Evolutionary conservation across 345 rosid genomes (phyloP).

Genomic region (Carallia pectinifolia): DNA sequence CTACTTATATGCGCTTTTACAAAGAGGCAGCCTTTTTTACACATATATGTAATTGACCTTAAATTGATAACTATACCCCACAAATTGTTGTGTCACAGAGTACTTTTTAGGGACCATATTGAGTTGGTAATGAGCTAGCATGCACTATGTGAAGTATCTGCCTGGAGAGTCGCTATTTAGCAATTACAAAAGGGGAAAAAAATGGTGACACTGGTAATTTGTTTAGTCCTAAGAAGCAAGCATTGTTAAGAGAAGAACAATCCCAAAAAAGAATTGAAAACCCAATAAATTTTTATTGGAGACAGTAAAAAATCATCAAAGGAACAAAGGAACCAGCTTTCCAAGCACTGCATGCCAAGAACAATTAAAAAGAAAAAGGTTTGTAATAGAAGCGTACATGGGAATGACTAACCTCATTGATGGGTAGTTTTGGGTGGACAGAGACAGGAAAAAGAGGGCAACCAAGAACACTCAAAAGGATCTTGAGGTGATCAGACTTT

Average conservation of each 20-base stretch:
- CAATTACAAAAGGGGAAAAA: neutral
- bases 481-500: conserved; percentile 51
- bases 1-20: too few relatives aligned
- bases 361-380: too few relatives aligned
- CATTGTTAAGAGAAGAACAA: too few relatives aligned
- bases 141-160: conserved; percentile 12
- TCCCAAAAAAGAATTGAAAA: neutral
- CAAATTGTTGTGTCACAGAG: neutral
- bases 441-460: conserved; percentile 90
- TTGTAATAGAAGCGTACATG: neutral
- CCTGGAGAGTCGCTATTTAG: neutral
- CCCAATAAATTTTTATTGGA: neutral
- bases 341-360: too few relatives aligned
- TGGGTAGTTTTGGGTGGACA: conserved; percentile 40
- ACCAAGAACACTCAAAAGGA: conserved; percentile 75
- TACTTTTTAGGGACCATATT: conserved; percentile 13
- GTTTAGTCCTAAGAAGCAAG: too few relatives aligned
- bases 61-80: conserved; percentile 23
- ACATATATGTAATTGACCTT: neutral
- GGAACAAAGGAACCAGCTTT: neutral
- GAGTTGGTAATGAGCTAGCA: conserved; percentile 16
- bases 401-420: conserved; percentile 40
- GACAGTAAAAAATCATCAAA: neutral
- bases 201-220: too few relatives aligned
- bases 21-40: too few relatives aligned